Conservation (phyloP, 2,329 filamentous ascomycete species). For the Beauveria medogensis region DNA sequence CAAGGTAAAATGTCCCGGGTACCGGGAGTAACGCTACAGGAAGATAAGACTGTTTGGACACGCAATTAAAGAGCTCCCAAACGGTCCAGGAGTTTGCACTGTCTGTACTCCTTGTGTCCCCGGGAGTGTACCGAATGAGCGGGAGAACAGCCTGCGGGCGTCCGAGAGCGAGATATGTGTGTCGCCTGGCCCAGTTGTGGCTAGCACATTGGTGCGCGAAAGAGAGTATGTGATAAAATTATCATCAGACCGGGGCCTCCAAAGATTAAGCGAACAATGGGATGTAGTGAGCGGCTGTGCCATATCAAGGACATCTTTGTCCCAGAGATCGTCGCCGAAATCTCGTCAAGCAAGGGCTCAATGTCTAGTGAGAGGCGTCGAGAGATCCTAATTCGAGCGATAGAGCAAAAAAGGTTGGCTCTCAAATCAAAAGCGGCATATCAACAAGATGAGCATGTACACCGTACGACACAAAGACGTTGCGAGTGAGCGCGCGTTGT, state of each 20-base stretch:
- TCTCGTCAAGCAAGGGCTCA: background rate
- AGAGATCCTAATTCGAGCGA: background rate
- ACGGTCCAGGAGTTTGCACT: background rate
- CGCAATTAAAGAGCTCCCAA: background rate
- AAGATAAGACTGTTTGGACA: background rate
- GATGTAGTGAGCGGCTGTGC: too few relatives aligned
- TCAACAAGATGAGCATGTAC: background rate
- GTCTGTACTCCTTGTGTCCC: background rate
- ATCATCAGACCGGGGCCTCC: background rate
- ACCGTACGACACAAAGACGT: background rate
- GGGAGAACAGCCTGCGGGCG: background rate
- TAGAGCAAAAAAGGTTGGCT: background rate
- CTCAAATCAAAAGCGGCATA: background rate
- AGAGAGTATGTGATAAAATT: background rate
- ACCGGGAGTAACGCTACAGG: background rate
- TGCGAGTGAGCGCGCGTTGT: background rate
- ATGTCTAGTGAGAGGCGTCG: background rate
- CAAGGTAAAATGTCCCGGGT: background rate
- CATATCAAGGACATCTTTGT: background rate
- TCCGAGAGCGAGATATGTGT: background rate
- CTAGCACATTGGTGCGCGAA: background rate
- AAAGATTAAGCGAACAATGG: background rate
- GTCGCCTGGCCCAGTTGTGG: constrained; percentile 8
- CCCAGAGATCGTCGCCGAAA: background rate
- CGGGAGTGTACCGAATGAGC: background rate